Conservation (phyloP, 2,329 filamentous ascomycete genomes). For the Setomelanomma holmii region DNA sequence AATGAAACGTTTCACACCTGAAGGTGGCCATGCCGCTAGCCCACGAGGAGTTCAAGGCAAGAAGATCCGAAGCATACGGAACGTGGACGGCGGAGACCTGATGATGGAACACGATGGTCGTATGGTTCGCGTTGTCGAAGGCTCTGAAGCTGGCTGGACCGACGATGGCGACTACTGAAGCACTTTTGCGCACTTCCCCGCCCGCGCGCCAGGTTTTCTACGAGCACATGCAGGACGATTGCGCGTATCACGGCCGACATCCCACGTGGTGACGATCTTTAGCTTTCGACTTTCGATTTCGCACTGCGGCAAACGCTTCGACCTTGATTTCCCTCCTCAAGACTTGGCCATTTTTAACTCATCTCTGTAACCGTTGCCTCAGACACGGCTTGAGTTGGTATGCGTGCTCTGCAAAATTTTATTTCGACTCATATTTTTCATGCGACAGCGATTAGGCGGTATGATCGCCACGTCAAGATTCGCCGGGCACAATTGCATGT, state of each 20-base stretch:
- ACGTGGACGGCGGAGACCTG: conserved; percentile 51
- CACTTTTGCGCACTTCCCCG: not conserved
- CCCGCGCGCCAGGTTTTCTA: too few species aligned
- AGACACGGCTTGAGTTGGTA: conserved; percentile 1
- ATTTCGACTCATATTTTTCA: conserved; percentile 8
- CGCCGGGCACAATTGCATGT: conserved; percentile 6
- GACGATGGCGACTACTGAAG: conserved; percentile 54
- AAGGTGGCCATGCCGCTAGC: conserved; percentile 43
- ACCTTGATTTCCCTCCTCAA: not conserved
- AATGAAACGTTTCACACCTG: conserved; percentile 65
- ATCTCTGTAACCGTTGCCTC: conserved; percentile 5
- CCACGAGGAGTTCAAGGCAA: conserved; percentile 45
- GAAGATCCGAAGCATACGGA: conserved; percentile 53
- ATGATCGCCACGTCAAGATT: conserved; percentile 37
- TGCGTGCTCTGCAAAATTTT: conserved; percentile 1
- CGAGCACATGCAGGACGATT: not conserved
- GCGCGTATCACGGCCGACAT: conserved; percentile 15
- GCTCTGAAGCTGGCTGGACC: conserved; percentile 62
- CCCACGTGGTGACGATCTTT: conserved; percentile 18
- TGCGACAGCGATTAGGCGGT: conserved; percentile 23
- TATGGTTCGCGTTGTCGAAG: conserved; percentile 54
- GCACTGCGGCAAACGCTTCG: conserved; percentile 5
- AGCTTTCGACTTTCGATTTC: too few species aligned
- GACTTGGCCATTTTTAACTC: not conserved
- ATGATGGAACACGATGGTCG: conserved; percentile 53